Evolutionary conservation across 2,329 filamentous ascomycete species (phyloP), one percentile per base, ranked within the genome.

Genomic region (Calonectria montana): DNA sequence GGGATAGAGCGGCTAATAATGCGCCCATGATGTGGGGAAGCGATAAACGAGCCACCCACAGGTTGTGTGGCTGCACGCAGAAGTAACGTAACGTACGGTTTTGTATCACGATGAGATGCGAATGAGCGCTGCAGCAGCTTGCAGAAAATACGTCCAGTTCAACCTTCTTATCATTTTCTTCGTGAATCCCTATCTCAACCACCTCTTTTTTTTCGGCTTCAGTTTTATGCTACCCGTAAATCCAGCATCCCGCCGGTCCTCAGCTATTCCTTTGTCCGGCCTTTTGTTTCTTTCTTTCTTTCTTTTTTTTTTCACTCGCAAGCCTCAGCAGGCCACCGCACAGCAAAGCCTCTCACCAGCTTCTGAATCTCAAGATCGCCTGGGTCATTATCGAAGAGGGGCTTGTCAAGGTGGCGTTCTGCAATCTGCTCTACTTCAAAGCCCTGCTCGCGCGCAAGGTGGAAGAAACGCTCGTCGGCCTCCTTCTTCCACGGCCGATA

Each of bases 401-500:
- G 93, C 81, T 92, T 92, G 41, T 96, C 94, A 91, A 97, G 91
- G 77, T 92, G 90, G 82, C 92, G 91, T 83, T 98, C 94, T 59
- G 96, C 86, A 39, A 97, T 88, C 86, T 96, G 94, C 74, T 92
- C 92, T 3, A 98, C 95, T 18, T 84, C 84, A 72, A 98, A 94
- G 0, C 95, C 95, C 61, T 87, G 88, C 64, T 90, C 89, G 71
- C 90, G 87, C 5, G 93, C 94, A 69, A 95, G 80, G 61, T 95
- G 93, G 80, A 98, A 98, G 85, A 98, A 98, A 4, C 89, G 90
- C 81, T 97, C 87, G 79, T 98, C 97, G 82, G 95, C 94, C 74
- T 95, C 89, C 78, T 94, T 88, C 80, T 98, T 86, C 96, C 96
- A 98, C 1, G 96, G 96, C 74, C 97, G 89, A 84, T 98, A 98